Evolutionary conservation across 1,139 yeast species (phyloP), one percentile per base, ranked within the genome.

Genomic region (Blastobotrys aristatus): DNA sequence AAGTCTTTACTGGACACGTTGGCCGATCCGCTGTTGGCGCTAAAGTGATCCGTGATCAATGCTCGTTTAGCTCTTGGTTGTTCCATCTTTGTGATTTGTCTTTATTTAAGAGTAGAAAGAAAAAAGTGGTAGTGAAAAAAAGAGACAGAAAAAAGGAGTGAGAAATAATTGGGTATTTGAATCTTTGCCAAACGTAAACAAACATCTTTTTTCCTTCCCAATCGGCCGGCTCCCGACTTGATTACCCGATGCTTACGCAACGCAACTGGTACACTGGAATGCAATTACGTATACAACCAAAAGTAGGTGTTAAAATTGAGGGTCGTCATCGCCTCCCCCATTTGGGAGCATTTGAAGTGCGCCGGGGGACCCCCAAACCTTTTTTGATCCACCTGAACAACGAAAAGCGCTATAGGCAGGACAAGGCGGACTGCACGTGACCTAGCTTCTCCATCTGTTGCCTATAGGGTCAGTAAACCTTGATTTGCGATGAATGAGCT

Each of bases 381-480:
- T n/a, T n/a, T n/a, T n/a, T n/a, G n/a, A n/a, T n/a, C n/a, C n/a
- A n/a, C n/a, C n/a, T n/a, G n/a, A n/a, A n/a, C n/a, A n/a, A n/a
- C n/a, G n/a, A n/a, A n/a, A n/a, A n/a, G 27, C 27, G 8, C 27
- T 24, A 24, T 6, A 10, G 10, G 27, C 27, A 24, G 27, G 27
- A 24, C 27, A 24, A 24, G 27, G 27, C 27, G 27, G 27, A 6
- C 11, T 42, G 16, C 47, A 43, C 44, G 45, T 46, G 44, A 21
- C 39, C 33, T 29, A 22, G 11, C 32, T 50, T 52, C 57, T 51
- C 57, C 54, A 49, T 44, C 51, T 48, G 52, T 45, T 54, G 57
- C 57, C 57, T 53, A 51, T 54, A 54, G 56, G 49, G 56, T 33
- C n/a, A n/a, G 27, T 26, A 24, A 20, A 45, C n/a, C 35, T 30